Evolutionary conservation across 345 rosid species (phyloP).

Genomic region (Laguncularia racemosa): DNA sequence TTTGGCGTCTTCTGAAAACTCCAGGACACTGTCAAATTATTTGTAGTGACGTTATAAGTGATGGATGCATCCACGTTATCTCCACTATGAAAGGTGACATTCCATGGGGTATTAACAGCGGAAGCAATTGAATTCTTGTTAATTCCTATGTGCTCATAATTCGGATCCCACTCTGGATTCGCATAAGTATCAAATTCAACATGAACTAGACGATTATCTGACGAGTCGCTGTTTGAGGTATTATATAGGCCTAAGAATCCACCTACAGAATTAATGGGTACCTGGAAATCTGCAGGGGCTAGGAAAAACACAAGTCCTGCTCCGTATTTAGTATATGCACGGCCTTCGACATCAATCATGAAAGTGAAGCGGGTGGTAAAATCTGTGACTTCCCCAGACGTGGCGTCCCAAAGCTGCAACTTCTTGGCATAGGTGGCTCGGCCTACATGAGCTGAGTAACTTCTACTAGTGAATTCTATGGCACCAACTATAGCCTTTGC

Average conservation of each 20-base stretch:
- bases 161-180: slow-evolving; percentile 28
- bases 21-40: slow-evolving; percentile 29
- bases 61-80: slow-evolving; percentile 22
- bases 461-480: slow-evolving; percentile 18
- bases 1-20: slow-evolving; percentile 6
- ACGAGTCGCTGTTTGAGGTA: slow-evolving; percentile 8
- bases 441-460: slow-evolving; percentile 23
- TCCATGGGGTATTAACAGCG: slow-evolving; percentile 23
- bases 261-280: slow-evolving; percentile 34
- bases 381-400: slow-evolving; percentile 15
- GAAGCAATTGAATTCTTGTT: slow-evolving; percentile 29
- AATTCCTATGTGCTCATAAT: slow-evolving; percentile 32
- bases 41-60: slow-evolving; percentile 22
- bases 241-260: slow-evolving; percentile 37
- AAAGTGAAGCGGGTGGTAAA: slow-evolving; percentile 31
- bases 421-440: slow-evolving; percentile 19
- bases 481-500: slow-evolving; percentile 18
- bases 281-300: slow-evolving; percentile 26
- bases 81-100: slow-evolving; percentile 27
- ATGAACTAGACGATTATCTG: slow-evolving; percentile 13
- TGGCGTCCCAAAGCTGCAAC: slow-evolving; percentile 26
- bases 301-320: slow-evolving; percentile 34
- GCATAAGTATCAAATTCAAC: slow-evolving; percentile 26
- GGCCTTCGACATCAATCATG: slow-evolving; percentile 7
- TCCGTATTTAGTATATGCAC: neutral